phyloP scores from a whole-genome alignment of 2,329 filamentous ascomycete genomes.

The Drechslerella dactyloides region DNA sequence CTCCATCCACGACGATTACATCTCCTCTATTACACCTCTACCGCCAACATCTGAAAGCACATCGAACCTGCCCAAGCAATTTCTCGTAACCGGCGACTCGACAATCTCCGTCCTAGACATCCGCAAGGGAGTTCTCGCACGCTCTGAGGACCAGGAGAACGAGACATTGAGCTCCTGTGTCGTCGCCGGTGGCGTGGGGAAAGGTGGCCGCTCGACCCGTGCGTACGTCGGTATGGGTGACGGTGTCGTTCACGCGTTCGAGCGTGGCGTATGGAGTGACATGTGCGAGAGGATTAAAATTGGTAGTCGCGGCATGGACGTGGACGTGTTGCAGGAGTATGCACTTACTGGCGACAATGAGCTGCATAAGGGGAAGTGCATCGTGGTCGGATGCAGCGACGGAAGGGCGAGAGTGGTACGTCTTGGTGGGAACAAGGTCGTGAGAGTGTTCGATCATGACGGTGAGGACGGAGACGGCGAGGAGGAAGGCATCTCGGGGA shows the following conservation, averaged over 20 bases:
- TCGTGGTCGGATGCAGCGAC: constrained; percentile 56
- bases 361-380: constrained; percentile 48
- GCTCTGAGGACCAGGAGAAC: constrained; percentile 93
- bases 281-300: constrained; percentile 65
- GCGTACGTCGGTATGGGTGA: constrained; percentile 53
- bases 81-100: constrained; percentile 89
- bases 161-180: constrained; percentile 83
- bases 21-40: constrained; percentile 84
- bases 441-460: constrained; percentile 52
- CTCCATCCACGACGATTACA: constrained; percentile 88
- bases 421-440: constrained; percentile 53
- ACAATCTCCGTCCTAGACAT: constrained; percentile 90
- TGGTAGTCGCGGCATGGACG: constrained; percentile 51
- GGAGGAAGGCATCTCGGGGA: constrained; percentile 78
- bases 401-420: constrained; percentile 67
- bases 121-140: constrained; percentile 75
- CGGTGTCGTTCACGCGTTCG: constrained; percentile 90
- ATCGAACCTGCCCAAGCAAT: constrained; percentile 90
- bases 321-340: constrained; percentile 53
- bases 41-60: constrained; percentile 81
- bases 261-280: constrained; percentile 92
- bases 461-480: constrained; percentile 50
- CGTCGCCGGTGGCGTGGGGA: constrained; percentile 74
- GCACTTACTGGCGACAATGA: constrained; percentile 46
- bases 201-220: constrained; percentile 74